Evolutionary conservation across 2,329 filamentous ascomycete species (phyloP), one percentile per base, ranked within the genome.

Genomic region (Colletotrichum sp.): DNA sequence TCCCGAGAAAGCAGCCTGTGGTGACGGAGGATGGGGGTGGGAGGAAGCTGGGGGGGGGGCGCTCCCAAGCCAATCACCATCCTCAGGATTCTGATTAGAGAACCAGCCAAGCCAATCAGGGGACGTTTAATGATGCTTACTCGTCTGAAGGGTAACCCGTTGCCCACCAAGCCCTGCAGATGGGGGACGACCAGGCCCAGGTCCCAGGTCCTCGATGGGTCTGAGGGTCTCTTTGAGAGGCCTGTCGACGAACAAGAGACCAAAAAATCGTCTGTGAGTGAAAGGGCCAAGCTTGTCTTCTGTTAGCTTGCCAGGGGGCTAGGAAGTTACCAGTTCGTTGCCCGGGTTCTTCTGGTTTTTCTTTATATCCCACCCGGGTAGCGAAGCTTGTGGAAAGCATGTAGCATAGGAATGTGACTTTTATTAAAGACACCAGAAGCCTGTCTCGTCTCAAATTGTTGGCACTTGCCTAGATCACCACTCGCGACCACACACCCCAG

Each of bases 41-140:
- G 28, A 21, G 24, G 7, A 52, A 13, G 7, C 63, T 28, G 34
- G 49, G 8, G 26, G 26, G 26, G 26, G 26, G 26, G 26, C 26
- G 26, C 26, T 28, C 26, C 26, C 26, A 2, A 28, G 26, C 74
- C 74, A 76, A 76, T 76, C 8, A 12, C 2, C 8, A 7, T 15
- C 6, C 18, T 60, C n/a, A 6, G 4, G 62, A 55, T 64, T 15
- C 12, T 74, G 74, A 26, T 74, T 60, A 39, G 16, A n/a, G 6
- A 32, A 12, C 4, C 4, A 24, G 3, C 1, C 6, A 15, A 32
- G 7, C 74, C 74, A 76, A 76, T 76, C 13, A 60, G 6, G 5
- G 13, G 3, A 7, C 16, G 15, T 9, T 13, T 9, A 73, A 73
- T 69, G 28, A 59, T 74, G 74, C 63, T 76, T 76, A 76, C 74